phyloP scores from a whole-genome alignment of 495 filamentous ascomycete species.

The Penicillium soppii region DNA sequence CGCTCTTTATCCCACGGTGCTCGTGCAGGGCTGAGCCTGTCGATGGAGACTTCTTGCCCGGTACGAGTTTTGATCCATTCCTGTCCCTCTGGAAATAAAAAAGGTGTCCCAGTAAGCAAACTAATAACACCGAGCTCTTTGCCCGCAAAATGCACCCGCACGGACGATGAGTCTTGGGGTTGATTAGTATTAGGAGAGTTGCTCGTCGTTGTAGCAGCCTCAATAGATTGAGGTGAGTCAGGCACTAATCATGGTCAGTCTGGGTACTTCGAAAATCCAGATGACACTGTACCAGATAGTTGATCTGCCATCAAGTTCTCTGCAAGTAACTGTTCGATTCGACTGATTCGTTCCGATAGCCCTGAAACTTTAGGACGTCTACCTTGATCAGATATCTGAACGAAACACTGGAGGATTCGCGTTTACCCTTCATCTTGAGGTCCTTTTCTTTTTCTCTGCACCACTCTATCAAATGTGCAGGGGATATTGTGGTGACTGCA shows the following conservation, averaged over 20 bases:
- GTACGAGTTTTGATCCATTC: conserved; percentile 48
- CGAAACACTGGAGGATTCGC: not conserved
- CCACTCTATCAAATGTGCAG: conserved; percentile 47
- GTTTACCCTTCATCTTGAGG: conserved; percentile 23
- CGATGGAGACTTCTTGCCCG: conserved; percentile 39
- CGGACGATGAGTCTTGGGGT: conserved; percentile 27
- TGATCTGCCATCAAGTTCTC: conserved; percentile 28
- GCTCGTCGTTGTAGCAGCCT: conserved; percentile 12
- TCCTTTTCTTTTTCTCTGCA: conserved; percentile 35
- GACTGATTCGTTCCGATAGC: conserved; percentile 39
- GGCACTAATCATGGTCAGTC: conserved; percentile 6
- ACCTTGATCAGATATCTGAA: not conserved
- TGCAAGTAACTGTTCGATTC: conserved; percentile 40
- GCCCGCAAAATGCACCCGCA: conserved; percentile 50
- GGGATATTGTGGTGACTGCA: conserved; percentile 49
- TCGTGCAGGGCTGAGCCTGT: conserved; percentile 31
- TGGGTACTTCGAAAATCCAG: not conserved
- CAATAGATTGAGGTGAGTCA: conserved; percentile 7
- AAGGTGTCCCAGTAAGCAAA: conserved; percentile 45
- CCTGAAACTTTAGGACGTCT: conserved; percentile 28
- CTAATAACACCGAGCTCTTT: conserved; percentile 46
- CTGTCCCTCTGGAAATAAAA: conserved; percentile 44
- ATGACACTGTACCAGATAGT: conserved; percentile 16
- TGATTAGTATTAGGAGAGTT: conserved; percentile 21
- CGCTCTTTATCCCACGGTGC: conserved; percentile 38